Evolutionary conservation across 257 asterid genomes (phyloP).

Genomic region (Jacaranda copaia): DNA sequence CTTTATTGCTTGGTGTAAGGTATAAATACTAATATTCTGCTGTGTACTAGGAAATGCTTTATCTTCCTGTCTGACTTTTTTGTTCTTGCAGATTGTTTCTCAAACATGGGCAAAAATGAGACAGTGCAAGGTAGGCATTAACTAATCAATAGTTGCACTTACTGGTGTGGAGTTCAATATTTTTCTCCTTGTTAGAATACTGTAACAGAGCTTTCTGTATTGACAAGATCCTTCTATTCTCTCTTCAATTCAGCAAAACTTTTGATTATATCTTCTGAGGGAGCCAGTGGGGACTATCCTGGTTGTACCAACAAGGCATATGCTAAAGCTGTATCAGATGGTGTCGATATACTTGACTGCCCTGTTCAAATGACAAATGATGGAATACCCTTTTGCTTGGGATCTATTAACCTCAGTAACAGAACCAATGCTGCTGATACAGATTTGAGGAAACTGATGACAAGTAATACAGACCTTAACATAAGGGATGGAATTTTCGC

Average conservation of each 20-base stretch:
- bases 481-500: slow-evolving; percentile 56
- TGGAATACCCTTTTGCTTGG: slow-evolving; percentile 74
- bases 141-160: slow-evolving; percentile 16
- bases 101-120: slow-evolving; percentile 65
- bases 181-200: not conserved
- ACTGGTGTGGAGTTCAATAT: slow-evolving; percentile 1
- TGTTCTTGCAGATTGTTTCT: slow-evolving; percentile 71
- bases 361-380: slow-evolving; percentile 79
- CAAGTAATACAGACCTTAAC: slow-evolving; percentile 55
- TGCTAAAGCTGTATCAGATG: slow-evolving; percentile 68
- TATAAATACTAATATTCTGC: not conserved
- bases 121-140: slow-evolving; percentile 51
- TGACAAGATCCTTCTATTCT: slow-evolving; percentile 30
- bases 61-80: slow-evolving; percentile 28
- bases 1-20: not conserved
- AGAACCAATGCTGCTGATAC: slow-evolving; percentile 54
- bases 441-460: slow-evolving; percentile 41
- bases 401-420: slow-evolving; percentile 70
- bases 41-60: not conserved
- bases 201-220: not conserved
- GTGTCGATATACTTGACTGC: slow-evolving; percentile 82
- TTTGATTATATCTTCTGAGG: slow-evolving; percentile 70
- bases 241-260: slow-evolving; percentile 51
- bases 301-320: slow-evolving; percentile 81
- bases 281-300: slow-evolving; percentile 88